phyloP scores from a whole-genome alignment of 371 early-diverging fungal species.

The Mortierella sp. region DNA sequence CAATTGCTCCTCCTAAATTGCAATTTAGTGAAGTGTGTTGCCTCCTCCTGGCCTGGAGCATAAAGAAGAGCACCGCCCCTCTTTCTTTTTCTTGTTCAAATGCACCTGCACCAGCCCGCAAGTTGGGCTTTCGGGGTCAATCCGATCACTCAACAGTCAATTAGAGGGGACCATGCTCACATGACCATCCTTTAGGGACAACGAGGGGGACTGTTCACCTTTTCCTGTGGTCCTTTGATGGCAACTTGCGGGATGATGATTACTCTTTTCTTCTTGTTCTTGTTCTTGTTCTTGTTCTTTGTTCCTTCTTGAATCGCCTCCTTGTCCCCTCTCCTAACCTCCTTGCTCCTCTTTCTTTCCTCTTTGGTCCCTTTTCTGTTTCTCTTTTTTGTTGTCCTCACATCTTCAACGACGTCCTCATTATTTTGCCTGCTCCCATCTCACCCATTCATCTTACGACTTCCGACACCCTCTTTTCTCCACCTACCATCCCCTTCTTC shows the following conservation, averaged over 20 bases:
- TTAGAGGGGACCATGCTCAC: constrained; percentile 7
- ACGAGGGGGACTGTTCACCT: neutral
- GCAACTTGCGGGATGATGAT: neutral
- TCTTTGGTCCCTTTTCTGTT: neutral
- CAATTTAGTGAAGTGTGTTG: neutral
- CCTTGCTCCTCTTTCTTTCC: too few species aligned
- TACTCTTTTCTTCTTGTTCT: too few species aligned
- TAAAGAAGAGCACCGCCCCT: neutral
- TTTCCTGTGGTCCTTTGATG: neutral
- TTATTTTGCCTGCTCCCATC: neutral
- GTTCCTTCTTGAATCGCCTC: neutral
- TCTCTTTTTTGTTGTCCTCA: neutral
- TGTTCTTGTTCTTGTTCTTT: neutral
- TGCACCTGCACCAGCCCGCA: constrained; percentile 1
- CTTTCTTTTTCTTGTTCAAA: neutral
- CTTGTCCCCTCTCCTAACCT: neutral
- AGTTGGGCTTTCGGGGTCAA: constrained; percentile 10
- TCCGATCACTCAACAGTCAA: neutral
- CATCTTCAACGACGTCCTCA: too few species aligned
- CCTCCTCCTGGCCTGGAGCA: neutral
- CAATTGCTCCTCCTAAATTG: constrained; percentile 5
- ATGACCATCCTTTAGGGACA: neutral
- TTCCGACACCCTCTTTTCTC: too few species aligned
- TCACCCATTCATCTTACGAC: too few species aligned
- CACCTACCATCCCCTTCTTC: neutral